Percentiles rank a stretch among this genome's conserved stretches.
These are phyloP conservation scores for Spizellomyces punctatus DNA, from an alignment of 192 early-diverging fungal species.

Conservation along the genomic window DNA sequence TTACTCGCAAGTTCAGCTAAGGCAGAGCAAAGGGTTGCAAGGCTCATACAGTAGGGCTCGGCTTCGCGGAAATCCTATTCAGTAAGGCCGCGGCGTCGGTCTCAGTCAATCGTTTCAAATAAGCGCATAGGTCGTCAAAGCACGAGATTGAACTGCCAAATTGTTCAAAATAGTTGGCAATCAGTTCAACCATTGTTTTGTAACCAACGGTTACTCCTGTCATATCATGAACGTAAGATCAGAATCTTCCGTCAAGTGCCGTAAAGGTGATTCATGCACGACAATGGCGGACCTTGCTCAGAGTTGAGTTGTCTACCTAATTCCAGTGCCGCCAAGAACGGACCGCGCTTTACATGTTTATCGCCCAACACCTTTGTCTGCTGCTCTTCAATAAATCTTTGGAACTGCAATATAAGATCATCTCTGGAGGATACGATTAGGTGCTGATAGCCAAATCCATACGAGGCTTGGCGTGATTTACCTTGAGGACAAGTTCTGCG, in stretches of 20 bases:
- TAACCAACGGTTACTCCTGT: neutral
- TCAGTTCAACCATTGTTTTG: constrained; percentile 21
- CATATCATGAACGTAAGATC: no score
- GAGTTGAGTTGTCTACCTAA: constrained; percentile 17
- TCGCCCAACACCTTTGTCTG: constrained; percentile 39
- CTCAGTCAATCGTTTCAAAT: constrained; percentile 35
- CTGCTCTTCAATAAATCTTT: constrained; percentile 40
- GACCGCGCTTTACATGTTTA: constrained; percentile 61
- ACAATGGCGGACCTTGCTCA: neutral
- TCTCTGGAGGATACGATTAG: no score
- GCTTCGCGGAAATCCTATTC: neutral
- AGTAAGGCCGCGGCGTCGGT: neutral
- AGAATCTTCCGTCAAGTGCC: no score
- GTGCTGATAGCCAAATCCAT: no score
- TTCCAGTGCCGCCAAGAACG: constrained; percentile 73
- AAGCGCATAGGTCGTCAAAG: constrained; percentile 74
- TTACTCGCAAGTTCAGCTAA: no score
- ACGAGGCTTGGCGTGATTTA: no score
- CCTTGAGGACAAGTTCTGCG: neutral
- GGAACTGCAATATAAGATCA: constrained; percentile 26
- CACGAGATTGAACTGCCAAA: constrained; percentile 71
- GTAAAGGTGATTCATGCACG: no score
- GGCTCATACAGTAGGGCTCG: no score
- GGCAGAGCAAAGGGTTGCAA: no score
- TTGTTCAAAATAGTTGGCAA: constrained; percentile 58